These are phyloP conservation scores for Prinsepia uniflora DNA, from an alignment of 306 rosid species.

Conservation along the genomic window DNA sequence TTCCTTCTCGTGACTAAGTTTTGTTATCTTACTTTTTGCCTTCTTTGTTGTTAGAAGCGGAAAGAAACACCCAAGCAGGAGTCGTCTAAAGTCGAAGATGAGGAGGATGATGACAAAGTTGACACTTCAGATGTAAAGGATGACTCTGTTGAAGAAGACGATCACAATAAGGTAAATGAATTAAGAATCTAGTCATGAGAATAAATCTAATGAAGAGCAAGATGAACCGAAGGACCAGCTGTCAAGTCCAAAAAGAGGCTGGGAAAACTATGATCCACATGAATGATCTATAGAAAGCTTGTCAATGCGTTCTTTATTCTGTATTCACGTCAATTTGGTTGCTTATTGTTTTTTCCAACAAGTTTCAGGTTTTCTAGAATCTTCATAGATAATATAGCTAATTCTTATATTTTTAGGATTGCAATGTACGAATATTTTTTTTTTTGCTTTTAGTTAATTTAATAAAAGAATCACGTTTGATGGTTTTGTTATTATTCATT, in stretches of 20 bases:
- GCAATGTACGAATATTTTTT: too few species aligned
- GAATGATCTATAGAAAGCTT: too few species aligned
- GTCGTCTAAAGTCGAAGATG: slow-evolving; percentile 45
- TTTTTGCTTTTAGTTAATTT: too few species aligned
- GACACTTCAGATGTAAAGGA: slow-evolving; percentile 50
- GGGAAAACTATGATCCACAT: too few species aligned
- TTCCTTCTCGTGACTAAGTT: not conserved
- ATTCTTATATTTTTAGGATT: too few species aligned
- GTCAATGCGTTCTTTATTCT: too few species aligned
- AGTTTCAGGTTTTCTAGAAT: too few species aligned
- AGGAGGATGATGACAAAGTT: slow-evolving; percentile 41
- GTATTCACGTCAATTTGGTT: too few species aligned
- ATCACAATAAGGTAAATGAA: slow-evolving; percentile 32
- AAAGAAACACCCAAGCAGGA: slow-evolving; percentile 40
- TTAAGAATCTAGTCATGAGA: slow-evolving; percentile 47
- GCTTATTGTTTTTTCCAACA: too few species aligned
- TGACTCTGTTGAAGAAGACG: slow-evolving; percentile 45
- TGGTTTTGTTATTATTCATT: too few species aligned
- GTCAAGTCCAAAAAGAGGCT: slow-evolving; percentile 44
- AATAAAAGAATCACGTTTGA: too few species aligned
- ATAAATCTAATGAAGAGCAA: slow-evolving; percentile 52
- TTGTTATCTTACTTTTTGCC: not conserved
- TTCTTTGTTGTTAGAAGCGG: slow-evolving; percentile 40
- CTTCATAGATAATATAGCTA: too few species aligned
- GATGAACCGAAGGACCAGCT: slow-evolving; percentile 38